Base-by-base conservation (phyloP, 306 rosid genomes). In the Pyrus pyrifolia region DNA sequence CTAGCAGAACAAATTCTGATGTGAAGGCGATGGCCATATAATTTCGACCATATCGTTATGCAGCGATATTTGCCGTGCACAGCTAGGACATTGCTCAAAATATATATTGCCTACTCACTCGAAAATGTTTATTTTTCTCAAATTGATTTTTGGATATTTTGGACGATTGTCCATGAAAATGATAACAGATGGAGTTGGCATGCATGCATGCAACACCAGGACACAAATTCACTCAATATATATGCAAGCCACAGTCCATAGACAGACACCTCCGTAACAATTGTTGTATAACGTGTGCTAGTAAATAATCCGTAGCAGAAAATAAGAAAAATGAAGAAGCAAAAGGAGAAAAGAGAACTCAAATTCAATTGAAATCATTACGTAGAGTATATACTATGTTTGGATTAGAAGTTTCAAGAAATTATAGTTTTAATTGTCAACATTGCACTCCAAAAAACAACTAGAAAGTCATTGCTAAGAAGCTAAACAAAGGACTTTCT, bases 41-140 rank as follows among this genome's bases (percentile, higher is more conserved):
- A 45, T 21, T 74, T 74, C 78, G 49, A 62, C 61, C 78, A 74
- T 74, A 62, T 62, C 70, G 3, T 73, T 74, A 45, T 74, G 61
- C 61, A 74, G 60, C 30, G 53, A 35, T 40, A 17, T n/a, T 61
- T 74, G 8, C 70, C 61, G 70, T 45, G 70, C 49, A 30, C 78
- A 74, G 62, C 22, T 63, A 40, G 61, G 78, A 62, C 61, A 62
- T 74, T 74, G 21, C 21, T 62, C 61, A 6, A 62, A 44, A 18
- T 13, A 61, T 55, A 15, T 13, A 61, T 55, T 15, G 55, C 67
- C 78, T 27, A 27, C 70, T 19, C 33, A 46, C 22, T 49, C 9
- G 6, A 29, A 62, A 62, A 62, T 27, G 27, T 19, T 74, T 27
- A 60, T 42, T 62, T 42, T 73, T 35, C 58, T 25, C 19, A 44